These are phyloP conservation scores for Acmispon strigosus DNA, from an alignment of 306 rosid species.

Conservation along the genomic window DNA sequence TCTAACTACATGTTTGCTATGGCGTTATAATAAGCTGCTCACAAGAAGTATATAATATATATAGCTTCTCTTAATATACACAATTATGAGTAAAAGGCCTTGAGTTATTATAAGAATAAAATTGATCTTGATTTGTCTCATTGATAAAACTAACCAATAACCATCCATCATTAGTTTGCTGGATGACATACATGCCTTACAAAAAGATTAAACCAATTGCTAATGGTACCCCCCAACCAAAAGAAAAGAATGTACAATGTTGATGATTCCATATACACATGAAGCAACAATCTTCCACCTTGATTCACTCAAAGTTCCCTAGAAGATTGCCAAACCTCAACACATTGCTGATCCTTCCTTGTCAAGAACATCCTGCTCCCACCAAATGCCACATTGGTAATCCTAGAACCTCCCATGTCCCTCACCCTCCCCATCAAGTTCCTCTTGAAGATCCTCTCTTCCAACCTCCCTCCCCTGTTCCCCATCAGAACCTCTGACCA, in stretches of 20 bases:
- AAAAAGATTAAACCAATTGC: slow-evolving; percentile 2
- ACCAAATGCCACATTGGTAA: slow-evolving; percentile 63
- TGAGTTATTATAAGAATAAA: neutral
- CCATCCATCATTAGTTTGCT: neutral
- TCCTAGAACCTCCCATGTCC: slow-evolving; percentile 69
- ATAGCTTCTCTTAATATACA: no score
- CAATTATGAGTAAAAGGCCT: neutral
- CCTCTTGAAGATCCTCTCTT: slow-evolving; percentile 63
- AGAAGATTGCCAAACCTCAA: slow-evolving; percentile 86
- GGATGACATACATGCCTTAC: neutral
- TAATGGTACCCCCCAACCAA: neutral
- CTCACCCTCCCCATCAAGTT: slow-evolving; percentile 70
- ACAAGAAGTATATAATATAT: no score
- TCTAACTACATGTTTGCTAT: no score
- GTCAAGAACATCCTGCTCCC: slow-evolving; percentile 89
- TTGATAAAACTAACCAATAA: neutral
- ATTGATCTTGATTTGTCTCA: neutral
- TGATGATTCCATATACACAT: neutral
- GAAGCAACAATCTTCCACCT: no score
- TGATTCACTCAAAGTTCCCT: slow-evolving; percentile 37
- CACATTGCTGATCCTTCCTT: slow-evolving; percentile 67
- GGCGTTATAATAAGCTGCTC: no score
- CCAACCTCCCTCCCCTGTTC: neutral
- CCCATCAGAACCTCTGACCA: slow-evolving; percentile 82
- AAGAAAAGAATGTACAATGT: slow-evolving; percentile 2